Evolutionary conservation across 345 rosid genomes (phyloP).

Genomic region (Erucastrum elatum): DNA sequence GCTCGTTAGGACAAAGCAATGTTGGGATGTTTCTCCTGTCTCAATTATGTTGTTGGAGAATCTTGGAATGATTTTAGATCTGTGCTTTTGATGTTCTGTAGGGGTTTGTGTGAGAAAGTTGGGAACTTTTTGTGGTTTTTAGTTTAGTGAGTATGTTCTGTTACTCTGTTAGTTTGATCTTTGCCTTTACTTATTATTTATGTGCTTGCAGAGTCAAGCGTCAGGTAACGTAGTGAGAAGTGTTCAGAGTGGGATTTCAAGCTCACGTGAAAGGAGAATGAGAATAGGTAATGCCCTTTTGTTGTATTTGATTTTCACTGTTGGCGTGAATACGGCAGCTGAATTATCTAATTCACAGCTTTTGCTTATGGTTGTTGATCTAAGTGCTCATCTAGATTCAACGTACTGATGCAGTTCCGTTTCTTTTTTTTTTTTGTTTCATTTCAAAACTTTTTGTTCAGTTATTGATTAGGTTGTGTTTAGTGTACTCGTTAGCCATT

Average conservation of each 20-base stretch:
- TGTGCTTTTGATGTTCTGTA: background rate
- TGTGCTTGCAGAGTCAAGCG: constrained; percentile 50
- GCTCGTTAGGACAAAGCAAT: background rate
- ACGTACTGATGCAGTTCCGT: background rate
- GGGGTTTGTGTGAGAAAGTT: constrained; percentile 18
- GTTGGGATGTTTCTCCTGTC: background rate
- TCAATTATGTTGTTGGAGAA: no score
- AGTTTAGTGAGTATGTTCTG: background rate
- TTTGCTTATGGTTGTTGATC: constrained; percentile 12
- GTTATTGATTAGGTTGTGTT: background rate
- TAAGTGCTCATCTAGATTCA: background rate
- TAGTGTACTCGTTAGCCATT: background rate
- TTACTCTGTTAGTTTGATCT: background rate
- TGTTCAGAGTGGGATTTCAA: constrained; percentile 48
- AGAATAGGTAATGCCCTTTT: constrained; percentile 45
- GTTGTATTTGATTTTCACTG: background rate
- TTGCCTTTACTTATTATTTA: background rate
- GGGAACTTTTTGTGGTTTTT: background rate
- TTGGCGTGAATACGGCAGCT: background rate
- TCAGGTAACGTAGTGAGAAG: constrained; percentile 57
- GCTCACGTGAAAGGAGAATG: constrained; percentile 53
- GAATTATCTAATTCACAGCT: background rate
- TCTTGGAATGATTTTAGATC: background rate
- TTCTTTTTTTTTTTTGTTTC: background rate
- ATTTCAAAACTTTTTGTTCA: background rate